A percentile compares a stretch with the other conserved stretches of the same genome.
Evolutionary conservation across 306 rosid genomes (phyloP).

Genomic region (Cucurbita argyrosperma): DNA sequence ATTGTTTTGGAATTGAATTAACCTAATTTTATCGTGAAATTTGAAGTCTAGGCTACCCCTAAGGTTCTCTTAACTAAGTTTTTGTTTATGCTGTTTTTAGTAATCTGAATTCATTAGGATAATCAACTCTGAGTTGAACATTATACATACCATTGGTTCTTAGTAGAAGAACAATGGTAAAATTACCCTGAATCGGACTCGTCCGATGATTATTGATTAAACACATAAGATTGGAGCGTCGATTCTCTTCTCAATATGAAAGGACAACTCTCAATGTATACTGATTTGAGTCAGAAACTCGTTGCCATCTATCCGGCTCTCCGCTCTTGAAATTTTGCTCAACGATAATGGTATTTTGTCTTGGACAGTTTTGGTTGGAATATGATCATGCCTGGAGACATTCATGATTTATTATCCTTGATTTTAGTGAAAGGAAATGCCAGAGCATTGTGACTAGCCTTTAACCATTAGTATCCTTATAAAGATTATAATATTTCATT

Average conservation of each 20-base stretch:
- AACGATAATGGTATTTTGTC: not conserved
- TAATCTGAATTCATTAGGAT: not conserved
- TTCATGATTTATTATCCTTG: not conserved
- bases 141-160: not conserved
- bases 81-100: not conserved
- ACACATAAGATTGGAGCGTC: not conserved
- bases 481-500: too few species aligned
- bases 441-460: not conserved
- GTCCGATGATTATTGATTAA: not conserved
- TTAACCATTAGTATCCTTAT: too few species aligned
- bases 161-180: not conserved
- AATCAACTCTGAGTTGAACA: not conserved
- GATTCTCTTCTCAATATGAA: not conserved
- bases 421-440: not conserved
- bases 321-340: not conserved
- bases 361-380: not conserved
- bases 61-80: not conserved
- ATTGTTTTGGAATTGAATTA: not conserved
- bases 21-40: not conserved
- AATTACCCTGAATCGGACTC: not conserved
- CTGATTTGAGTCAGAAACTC: not conserved
- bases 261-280: not conserved
- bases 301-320: not conserved
- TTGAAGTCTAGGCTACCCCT: not conserved
- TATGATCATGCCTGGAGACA: not conserved